Evolutionary conservation across 2,329 filamentous ascomycete genomes (phyloP), one percentile per base, ranked within the genome.

Genomic region (Pyrenophora tritici-repentis): DNA sequence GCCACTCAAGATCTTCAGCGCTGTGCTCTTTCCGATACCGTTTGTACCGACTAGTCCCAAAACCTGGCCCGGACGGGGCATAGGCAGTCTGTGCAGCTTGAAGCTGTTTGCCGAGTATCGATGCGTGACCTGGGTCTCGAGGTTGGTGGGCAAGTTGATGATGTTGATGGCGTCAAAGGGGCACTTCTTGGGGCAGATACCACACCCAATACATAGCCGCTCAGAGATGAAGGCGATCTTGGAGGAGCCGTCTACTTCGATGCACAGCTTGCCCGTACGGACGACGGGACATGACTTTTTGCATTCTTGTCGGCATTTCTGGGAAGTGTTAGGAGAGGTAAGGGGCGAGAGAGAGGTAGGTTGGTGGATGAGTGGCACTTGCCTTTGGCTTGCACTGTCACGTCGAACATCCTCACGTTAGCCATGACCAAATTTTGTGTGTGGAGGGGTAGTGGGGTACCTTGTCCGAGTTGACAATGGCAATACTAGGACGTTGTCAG

Each of bases 11-110:
- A 99, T 97, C 83, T 99, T 99, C 75, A 99, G 81, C 7, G 94
- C 95, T n/a, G 94, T 99, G 80, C 91, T 97, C 86, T 99, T 99
- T 78, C 94, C 94, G 69, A 97, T 99, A 91, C 95, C 94, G 86
- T 99, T 99, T 67, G 94, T 97, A 75, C 94, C 95, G 37, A 99
- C 95, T 44, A 99, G 83, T 81, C 94, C 94, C 50, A 99, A 79
- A 24, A 99, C 95, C 73, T 97, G 91, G 57, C 94, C 94, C 26
- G 94, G 93, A 55, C 94, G 87, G 58, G 94, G 94, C 84, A 93
- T 97, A 50, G 95, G 94, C 71, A 97, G 83, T 67, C 95, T 87
- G 78, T 99, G 94, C 63, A 99, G 86, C 83, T 99, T 99, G 86
- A 99, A 99, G 80, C 92, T 97, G 83, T 99, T 99, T 75, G 94